Base-by-base conservation (phyloP, 371 early-diverging fungal genomes). In the Conidiobolus incongruus region DNA sequence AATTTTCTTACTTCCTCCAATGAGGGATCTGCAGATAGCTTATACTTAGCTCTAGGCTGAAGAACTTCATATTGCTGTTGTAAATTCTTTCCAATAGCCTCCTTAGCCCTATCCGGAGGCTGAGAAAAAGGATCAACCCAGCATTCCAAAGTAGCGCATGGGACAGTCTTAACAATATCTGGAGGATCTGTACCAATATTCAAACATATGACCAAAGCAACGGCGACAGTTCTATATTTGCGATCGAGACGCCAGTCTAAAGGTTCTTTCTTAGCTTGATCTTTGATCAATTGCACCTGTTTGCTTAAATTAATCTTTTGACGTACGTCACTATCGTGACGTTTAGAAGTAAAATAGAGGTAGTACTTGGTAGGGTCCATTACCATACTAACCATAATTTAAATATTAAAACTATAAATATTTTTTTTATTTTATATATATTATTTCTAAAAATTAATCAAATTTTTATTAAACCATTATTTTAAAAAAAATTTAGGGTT, bases 101-200 rank as follows among this genome's bases (percentile, higher is more conserved):
- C 89, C 34, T 89, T 57, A 10, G 89, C 82, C 47, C 80, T 83
- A 26, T 70, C 68, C 4, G 81, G 72, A 15, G 82, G 70, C 20
- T 81, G 55, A 1, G 78, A 62, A 35, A 72, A 74, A 0, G 96
- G 94, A 51, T 96, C 95, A 21, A 86, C 72, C 93, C 97, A 94
- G 44, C 87, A 82, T 55, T 92, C 90, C 16, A 93, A 58, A 49
- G 80, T 83, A 0, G 95, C 89, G 39, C 86, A 82, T 4, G 87
- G 83, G 24, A 63, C 66, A 4, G 95, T 82, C 46, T 80, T 81
- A 43, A 85, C 78, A 26, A 86, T 52, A 59, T 92, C 97, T 17
- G 97, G 97, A 16, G 97, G 97, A 44, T 85, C 84, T 17, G 84
- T 77, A n/a, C 92, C 93, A 44, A 96, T 80, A 59, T 92, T 91